Base-by-base conservation (phyloP, 1,284 basidiomycete genomes). In the Ustilago vetiveriae region DNA sequence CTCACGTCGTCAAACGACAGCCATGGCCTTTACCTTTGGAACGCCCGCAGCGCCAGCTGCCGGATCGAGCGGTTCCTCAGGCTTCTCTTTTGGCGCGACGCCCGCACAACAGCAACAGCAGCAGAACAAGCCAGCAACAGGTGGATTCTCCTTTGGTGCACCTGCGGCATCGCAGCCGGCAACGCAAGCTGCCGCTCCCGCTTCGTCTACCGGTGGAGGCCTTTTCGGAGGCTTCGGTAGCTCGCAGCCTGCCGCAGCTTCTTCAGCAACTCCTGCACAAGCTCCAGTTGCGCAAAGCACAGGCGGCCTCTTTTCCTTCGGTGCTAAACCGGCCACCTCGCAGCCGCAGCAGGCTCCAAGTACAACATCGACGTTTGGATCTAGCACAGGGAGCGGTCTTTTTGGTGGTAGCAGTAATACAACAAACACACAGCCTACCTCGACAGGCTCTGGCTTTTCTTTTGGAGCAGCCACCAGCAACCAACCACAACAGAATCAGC, bases 21-120 rank as follows among this genome's bases (percentile, higher is more conserved):
- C 13, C 21, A 77, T 78, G 75, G 75, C 74, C 17, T 79, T 79
- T 56, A 58, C 71, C 17, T 79, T 79, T 45, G 74, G 74, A n/a
- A 63, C 71, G 23, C 63, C 76, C 40, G 58, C 75, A 19, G 50
- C 60, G 29, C 48, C 56, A 9, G 55, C 62, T 49, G 57, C 59
- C 16, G 56, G 50, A 29, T 49, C 66, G n/a, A 50, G 46, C 30
- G 55, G 46, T 26, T 46, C 60, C 16, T 64, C 71, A 23, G 47
- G 42, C 55, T 71, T 76, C 58, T 72, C 71, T 2, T 72, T 76
- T 24, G 71, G 71, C 16, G 43, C 52, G n/a, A 55, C 67, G 47
- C 43, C 72, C 14, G 56, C 71, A 32, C 72, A 71, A 29, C 72
- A 72, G 24, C 68, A 70, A 45, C 72, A 72, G 27, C 69, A 72